Conservation (phyloP, 768 basidiomycete genomes). For the Leccinum broughii region DNA sequence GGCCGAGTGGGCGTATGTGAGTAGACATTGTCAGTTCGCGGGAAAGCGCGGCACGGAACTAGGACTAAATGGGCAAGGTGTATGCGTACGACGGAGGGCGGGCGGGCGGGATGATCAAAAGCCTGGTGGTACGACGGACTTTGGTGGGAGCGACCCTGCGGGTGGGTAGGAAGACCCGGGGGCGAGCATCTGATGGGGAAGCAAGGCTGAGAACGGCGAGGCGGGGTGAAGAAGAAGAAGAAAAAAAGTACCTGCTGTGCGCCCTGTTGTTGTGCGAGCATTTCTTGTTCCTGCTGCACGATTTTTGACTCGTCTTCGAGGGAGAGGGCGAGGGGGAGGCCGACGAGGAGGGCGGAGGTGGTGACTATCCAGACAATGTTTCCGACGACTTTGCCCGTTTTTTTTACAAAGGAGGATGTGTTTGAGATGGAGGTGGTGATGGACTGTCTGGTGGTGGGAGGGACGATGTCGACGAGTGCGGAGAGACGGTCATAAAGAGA, state of each 20-base stretch:
- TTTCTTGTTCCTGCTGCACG: slow-evolving; percentile 91
- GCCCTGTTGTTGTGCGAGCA: slow-evolving; percentile 90
- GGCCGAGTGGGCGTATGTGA: slow-evolving; percentile 11
- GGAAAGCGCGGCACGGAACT: slow-evolving; percentile 17
- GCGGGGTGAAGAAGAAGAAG: neutral
- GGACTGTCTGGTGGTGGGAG: slow-evolving; percentile 82
- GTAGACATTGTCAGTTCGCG: slow-evolving; percentile 10
- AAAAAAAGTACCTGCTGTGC: slow-evolving; percentile 72
- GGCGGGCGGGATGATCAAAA: slow-evolving; percentile 47
- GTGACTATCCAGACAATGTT: slow-evolving; percentile 94
- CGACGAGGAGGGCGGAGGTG: slow-evolving; percentile 91
- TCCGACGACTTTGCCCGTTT: slow-evolving; percentile 71
- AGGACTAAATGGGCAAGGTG: slow-evolving; percentile 10
- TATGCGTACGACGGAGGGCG: neutral
- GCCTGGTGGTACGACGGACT: slow-evolving; percentile 80
- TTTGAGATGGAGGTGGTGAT: slow-evolving; percentile 62
- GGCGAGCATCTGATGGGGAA: slow-evolving; percentile 64
- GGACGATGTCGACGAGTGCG: slow-evolving; percentile 95
- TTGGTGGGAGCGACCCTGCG: slow-evolving; percentile 42
- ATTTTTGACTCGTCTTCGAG: slow-evolving; percentile 97
- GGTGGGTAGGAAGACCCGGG: slow-evolving; percentile 57
- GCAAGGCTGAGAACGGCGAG: slow-evolving; percentile 12
- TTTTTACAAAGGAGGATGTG: slow-evolving; percentile 64
- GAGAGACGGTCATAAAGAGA: slow-evolving; percentile 82
- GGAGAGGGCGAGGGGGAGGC: slow-evolving; percentile 87